Conservation (phyloP, 176 grass and related monocot genomes). For the Puya raimondii region DNA sequence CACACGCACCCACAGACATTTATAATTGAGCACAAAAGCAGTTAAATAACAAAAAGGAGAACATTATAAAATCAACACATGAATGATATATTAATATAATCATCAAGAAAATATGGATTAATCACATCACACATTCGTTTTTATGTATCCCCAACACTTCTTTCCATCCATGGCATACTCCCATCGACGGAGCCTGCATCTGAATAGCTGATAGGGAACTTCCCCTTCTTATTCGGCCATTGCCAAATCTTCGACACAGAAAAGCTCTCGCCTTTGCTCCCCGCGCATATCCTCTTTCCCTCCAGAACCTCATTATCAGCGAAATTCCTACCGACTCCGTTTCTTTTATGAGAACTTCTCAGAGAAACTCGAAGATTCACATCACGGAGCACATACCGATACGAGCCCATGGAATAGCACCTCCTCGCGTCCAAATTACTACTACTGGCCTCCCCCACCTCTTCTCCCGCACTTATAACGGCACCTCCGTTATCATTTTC, state of each 20-base stretch:
- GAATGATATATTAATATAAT: neutral
- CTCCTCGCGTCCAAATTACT: slow-evolving; percentile 53
- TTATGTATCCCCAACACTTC: slow-evolving; percentile 3
- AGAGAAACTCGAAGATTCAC: slow-evolving; percentile 47
- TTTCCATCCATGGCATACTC: slow-evolving; percentile 37
- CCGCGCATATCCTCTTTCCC: slow-evolving; percentile 48
- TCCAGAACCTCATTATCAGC: slow-evolving; percentile 16
- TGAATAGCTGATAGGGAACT: slow-evolving; percentile 34
- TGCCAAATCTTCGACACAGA: slow-evolving; percentile 98
- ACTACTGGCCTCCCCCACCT: slow-evolving; percentile 51
- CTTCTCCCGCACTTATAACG: slow-evolving; percentile 17
- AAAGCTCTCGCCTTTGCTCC: slow-evolving; percentile 85
- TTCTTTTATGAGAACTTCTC: slow-evolving; percentile 12
- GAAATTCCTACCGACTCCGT: slow-evolving; percentile 9
- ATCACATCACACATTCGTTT: neutral
- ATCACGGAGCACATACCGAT: slow-evolving; percentile 65
- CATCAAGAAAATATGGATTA: neutral
- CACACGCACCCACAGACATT: no score
- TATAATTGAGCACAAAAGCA: neutral
- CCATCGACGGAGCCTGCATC: slow-evolving; percentile 45
- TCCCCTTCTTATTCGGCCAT: slow-evolving; percentile 52
- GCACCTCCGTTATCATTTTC: slow-evolving; percentile 1
- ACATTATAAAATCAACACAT: neutral
- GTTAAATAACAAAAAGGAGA: neutral
- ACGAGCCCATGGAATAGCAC: slow-evolving; percentile 84